phyloP scores from a whole-genome alignment of 352 stramenopile species.

The Globisporangium yorkense region DNA sequence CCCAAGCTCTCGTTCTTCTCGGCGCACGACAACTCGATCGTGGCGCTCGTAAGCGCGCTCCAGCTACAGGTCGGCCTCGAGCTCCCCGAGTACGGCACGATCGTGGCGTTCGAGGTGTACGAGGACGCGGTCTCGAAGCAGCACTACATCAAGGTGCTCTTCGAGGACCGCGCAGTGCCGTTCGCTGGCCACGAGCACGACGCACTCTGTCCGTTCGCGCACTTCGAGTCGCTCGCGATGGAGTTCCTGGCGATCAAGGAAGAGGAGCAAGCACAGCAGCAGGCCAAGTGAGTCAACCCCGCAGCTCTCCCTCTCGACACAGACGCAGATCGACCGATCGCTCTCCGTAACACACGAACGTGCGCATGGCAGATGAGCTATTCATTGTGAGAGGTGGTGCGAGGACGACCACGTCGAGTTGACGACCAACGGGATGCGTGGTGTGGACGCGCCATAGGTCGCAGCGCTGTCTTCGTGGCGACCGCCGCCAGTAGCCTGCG shows the following conservation, averaged over 20 bases:
- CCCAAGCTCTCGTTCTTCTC: constrained; percentile 79
- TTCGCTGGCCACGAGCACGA: constrained; percentile 55
- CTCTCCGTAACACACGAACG: neutral
- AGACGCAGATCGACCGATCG: neutral
- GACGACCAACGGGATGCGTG: constrained; percentile 28
- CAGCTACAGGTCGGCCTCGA: constrained; percentile 52
- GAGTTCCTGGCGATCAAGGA: constrained; percentile 34
- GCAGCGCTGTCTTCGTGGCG: constrained; percentile 2
- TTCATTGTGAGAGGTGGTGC: constrained; percentile 7
- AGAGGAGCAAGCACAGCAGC: neutral
- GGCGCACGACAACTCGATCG: constrained; percentile 81
- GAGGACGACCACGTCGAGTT: constrained; percentile 37
- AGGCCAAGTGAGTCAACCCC: neutral
- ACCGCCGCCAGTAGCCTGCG: constrained; percentile 8
- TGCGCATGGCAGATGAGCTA: neutral
- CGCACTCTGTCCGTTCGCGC: constrained; percentile 47
- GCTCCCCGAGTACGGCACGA: constrained; percentile 63
- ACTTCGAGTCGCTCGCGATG: constrained; percentile 50
- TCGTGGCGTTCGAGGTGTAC: constrained; percentile 70
- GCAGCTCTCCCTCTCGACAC: too few species aligned
- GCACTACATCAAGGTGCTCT: constrained; percentile 55
- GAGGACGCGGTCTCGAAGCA: constrained; percentile 30
- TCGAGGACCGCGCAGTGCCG: constrained; percentile 43
- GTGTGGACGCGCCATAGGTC: constrained; percentile 6
- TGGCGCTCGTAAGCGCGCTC: constrained; percentile 63